Evolutionary conservation across 2,329 filamentous ascomycete genomes (phyloP).

Genomic region (Macrophomina phaseolina): DNA sequence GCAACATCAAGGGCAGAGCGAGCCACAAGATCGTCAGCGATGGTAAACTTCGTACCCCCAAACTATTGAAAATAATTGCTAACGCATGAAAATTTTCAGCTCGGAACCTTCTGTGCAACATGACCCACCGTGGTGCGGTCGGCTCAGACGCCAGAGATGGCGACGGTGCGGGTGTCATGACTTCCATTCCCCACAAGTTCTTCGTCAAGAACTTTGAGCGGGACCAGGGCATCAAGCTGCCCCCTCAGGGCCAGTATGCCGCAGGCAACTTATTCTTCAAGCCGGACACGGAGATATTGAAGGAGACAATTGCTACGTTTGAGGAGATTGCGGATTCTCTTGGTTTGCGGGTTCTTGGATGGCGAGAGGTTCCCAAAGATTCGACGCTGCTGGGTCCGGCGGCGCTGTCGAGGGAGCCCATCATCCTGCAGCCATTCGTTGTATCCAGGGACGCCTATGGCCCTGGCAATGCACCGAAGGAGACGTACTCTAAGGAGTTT

Average conservation of each 20-base stretch:
- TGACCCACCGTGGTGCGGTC: slow-evolving; percentile 98
- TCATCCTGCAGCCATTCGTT: slow-evolving; percentile 94
- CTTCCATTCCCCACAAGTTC: slow-evolving; percentile 96
- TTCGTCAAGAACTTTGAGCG: slow-evolving; percentile 98
- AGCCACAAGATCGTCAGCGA: slow-evolving; percentile 99
- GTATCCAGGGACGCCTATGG: slow-evolving; percentile 87
- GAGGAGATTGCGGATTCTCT: slow-evolving; percentile 90
- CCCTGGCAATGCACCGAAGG: slow-evolving; percentile 76
- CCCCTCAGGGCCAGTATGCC: slow-evolving; percentile 89
- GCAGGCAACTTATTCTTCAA: slow-evolving; percentile 99
- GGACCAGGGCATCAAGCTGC: slow-evolving; percentile 86
- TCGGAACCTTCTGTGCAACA: slow-evolving; percentile 95
- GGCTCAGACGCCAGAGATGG: slow-evolving; percentile 97
- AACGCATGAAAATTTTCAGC: slow-evolving; percentile 56
- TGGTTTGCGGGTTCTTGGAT: slow-evolving; percentile 89
- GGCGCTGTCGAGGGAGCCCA: slow-evolving; percentile 90
- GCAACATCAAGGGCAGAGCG: slow-evolving; percentile 94
- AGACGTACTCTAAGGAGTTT: slow-evolving; percentile 78
- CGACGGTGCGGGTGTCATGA: slow-evolving; percentile 99
- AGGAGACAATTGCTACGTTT: slow-evolving; percentile 89
- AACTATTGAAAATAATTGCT: slow-evolving; percentile 9
- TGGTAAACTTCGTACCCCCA: slow-evolving; percentile 62
- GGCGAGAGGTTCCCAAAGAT: slow-evolving; percentile 94
- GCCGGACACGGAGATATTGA: slow-evolving; percentile 86
- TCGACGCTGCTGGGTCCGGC: slow-evolving; percentile 91